Evolutionary conservation across 805 yeast genomes (phyloP), one percentile per base, ranked within the genome.

Genomic region (Candida awuae): DNA sequence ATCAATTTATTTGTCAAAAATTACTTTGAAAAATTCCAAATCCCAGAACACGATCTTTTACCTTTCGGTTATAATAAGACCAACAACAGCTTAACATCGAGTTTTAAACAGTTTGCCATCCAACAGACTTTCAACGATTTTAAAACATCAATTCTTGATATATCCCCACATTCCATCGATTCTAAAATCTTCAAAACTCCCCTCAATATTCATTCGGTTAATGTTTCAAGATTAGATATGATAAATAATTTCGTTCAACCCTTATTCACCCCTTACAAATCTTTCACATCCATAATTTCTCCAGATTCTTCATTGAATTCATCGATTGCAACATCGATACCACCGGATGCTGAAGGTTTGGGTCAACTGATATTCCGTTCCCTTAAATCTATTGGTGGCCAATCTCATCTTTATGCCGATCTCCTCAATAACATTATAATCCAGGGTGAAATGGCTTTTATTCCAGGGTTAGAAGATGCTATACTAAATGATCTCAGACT

Each of bases 261-360:
- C 6, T 56, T 85, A 37, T 83, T 84, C 63, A 73, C 75, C 41
- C 94, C 94, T 2, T 61, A 66, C 17, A 61, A 63, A 22, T 70
- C 68, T 48, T 66, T 35, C 40, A 52, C 61, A 21, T 21, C 21
- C 16, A 31, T 26, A 3, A 41, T 44, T 25, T 37, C 34, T 22
- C 56, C 59, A 1, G 62, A 68, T 25, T 14, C 28, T 5, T 67
- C 68, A 14, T 23, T n/a, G n/a, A n/a, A n/a, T n/a, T n/a, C n/a
- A n/a, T n/a, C n/a, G n/a, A n/a, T n/a, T n/a, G n/a, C n/a, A n/a
- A n/a, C 40, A 3, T 19, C 34, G 2, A 62, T 71, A 37, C 68
- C 75, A 6, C 65, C 65, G 14, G 72, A 75, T 26, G 70, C 80
- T 4, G 65, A 73, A 38, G 77, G 78, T 8, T 47, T 73, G 27